Evolutionary conservation across 176 grass and related monocot species (phyloP).

Genomic region (Zizania latifolia): DNA sequence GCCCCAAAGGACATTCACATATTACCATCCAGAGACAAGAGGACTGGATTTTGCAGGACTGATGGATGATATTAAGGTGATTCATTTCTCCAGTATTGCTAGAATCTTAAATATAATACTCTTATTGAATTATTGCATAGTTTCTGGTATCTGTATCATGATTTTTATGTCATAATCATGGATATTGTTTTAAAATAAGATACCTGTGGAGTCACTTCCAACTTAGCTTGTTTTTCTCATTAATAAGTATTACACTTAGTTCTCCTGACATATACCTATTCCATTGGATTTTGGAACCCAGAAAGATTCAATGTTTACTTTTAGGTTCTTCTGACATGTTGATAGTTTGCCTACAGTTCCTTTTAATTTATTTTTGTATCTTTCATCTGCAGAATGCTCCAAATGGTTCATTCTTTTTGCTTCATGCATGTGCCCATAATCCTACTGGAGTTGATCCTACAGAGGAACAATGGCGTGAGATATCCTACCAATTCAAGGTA

Average conservation of each 20-base stretch:
- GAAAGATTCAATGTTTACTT: not conserved
- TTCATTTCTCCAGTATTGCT: slow-evolving; percentile 4
- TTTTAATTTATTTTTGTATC: not conserved
- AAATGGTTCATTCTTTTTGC: slow-evolving; percentile 92
- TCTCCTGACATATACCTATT: not conserved
- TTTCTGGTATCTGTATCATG: not conserved
- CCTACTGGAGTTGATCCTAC: slow-evolving; percentile 97
- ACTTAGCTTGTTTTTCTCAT: not conserved
- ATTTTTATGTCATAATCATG: not conserved
- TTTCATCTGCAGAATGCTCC: slow-evolving; percentile 73
- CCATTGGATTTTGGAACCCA: not conserved
- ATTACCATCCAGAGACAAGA: slow-evolving; percentile 76
- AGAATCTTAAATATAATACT: not conserved
- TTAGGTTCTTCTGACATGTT: not conserved
- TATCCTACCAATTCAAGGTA: slow-evolving; percentile 91
- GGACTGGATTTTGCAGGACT: slow-evolving; percentile 83
- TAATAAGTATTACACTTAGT: not conserved
- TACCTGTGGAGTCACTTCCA: not conserved
- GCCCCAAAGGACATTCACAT: slow-evolving; percentile 69
- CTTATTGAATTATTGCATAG: slow-evolving; percentile 2
- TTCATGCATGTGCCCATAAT: slow-evolving; percentile 98
- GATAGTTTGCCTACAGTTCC: not conserved
- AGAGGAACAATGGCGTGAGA: slow-evolving; percentile 97
- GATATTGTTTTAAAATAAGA: not conserved
- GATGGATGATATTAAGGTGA: slow-evolving; percentile 94